Evolutionary conservation across 1,284 basidiomycete genomes (phyloP), one percentile per base, ranked within the genome.

Genomic region (Ustilago lituana): DNA sequence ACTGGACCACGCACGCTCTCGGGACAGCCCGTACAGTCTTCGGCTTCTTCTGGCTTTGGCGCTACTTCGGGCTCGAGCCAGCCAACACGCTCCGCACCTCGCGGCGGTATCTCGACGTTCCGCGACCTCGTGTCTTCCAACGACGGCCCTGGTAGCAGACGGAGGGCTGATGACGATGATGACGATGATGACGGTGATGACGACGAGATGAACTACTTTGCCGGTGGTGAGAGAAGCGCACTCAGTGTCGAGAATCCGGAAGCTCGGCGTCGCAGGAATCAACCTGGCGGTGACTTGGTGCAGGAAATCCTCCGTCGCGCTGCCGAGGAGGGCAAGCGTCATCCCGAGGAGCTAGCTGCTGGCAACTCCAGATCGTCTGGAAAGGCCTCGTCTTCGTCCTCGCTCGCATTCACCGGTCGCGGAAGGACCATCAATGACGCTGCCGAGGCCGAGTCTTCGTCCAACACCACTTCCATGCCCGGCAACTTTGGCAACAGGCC

Each of bases 201-300:
- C 26, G 77, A 77, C 29, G 76, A 78, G 36, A 66, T 77, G 40
- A 78, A 83, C 49, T 66, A 81, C 37, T 83, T 69, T 58, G 69
- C 82, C 11, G 82, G 82, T 12, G 82, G 82, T 20, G 81, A 81
- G 52, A 69, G 74, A 24, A 97, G 94, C 83, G 95, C 94, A 0
- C 86, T 98, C 33, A 91, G 90, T 3, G 88, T 98, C 1, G 88
- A 96, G 83, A 93, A 94, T 78, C 95, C 94, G 3, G 81, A 83
- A 47, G 72, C 64, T 7, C 87, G 89, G 65, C 83, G 85, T 26
- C 83, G 83, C 22, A 77, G 73, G 15, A 83, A 81, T 19, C 72
- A 85, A 8, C 86, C 88, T 11, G 89, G 89, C 11, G 88, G 88
- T 9, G 84, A 88, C 68, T 84, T 93, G 62, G 91, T 98, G 5